phyloP scores from a whole-genome alignment of 129 eudicot species.

The Cynara cardunculus region DNA sequence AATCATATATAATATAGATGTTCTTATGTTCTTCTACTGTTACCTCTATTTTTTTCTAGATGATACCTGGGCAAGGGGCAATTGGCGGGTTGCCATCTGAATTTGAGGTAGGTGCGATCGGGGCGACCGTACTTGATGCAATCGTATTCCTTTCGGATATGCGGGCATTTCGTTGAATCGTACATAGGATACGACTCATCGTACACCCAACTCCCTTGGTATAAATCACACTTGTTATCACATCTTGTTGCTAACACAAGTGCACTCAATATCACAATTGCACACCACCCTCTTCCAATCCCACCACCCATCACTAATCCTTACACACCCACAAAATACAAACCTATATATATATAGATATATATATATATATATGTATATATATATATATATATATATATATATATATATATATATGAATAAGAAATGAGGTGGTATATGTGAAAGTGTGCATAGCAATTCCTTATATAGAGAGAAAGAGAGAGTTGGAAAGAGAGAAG shows the following conservation, averaged over 20 bases:
- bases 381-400: neutral
- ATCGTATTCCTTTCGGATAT: conserved; percentile 52
- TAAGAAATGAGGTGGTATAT: too few relatives aligned
- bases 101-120: conserved; percentile 43
- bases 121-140: conserved; percentile 57
- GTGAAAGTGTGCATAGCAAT: too few relatives aligned
- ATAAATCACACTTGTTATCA: conserved; percentile 32
- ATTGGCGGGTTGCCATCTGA: conserved; percentile 52
- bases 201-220: conserved; percentile 52
- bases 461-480: too few relatives aligned
- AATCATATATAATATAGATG: neutral
- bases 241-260: neutral
- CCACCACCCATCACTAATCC: conserved; percentile 1
- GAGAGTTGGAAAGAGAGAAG: too few relatives aligned
- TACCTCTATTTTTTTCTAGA: neutral
- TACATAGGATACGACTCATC: conserved; percentile 51
- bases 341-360: neutral
- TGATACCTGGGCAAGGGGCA: conserved; percentile 53
- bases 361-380: neutral
- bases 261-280: conserved; percentile 13
- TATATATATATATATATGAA: neutral
- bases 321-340: neutral
- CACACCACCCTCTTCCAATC: conserved; percentile 17
- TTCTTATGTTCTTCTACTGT: neutral
- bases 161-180: conserved; percentile 47